phyloP scores from a whole-genome alignment of 2,329 filamentous ascomycete genomes.

The Sarocladium brachiariae region DNA sequence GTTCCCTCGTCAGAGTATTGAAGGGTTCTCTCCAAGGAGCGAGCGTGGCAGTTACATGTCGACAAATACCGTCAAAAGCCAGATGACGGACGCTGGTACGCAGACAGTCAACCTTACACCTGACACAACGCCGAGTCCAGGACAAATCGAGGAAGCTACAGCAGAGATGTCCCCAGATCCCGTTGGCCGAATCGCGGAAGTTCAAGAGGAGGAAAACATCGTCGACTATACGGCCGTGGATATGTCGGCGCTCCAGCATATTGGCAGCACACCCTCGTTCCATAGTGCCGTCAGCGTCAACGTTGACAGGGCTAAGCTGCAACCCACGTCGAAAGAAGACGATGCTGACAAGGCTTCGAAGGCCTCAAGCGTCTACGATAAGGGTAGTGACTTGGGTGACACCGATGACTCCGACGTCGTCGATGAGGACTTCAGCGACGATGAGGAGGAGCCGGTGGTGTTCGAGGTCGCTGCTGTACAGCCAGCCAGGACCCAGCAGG shows the following conservation, averaged over 20 bases:
- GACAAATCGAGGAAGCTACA: conserved; percentile 46
- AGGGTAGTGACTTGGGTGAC: conserved; percentile 16
- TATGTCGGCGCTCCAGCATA: conserved; percentile 39
- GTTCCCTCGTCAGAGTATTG: conserved; percentile 60
- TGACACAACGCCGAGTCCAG: conserved; percentile 47
- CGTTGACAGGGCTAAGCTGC: conserved; percentile 15
- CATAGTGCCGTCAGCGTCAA: conserved; percentile 9
- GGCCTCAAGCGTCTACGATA: conserved; percentile 20
- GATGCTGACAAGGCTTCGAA: conserved; percentile 20
- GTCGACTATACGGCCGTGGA: conserved; percentile 56
- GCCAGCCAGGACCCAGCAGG: conserved; percentile 46
- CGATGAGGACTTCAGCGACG: conserved; percentile 41
- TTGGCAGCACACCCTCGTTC: conserved; percentile 25
- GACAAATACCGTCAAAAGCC: conserved; percentile 59
- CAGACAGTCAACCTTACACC: conserved; percentile 51
- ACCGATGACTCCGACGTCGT: conserved; percentile 33
- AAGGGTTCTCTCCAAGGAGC: conserved; percentile 53
- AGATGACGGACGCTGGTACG: conserved; percentile 62
- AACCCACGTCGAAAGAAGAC: conserved; percentile 19
- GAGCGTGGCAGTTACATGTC: conserved; percentile 72
- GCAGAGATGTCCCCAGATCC: conserved; percentile 34
- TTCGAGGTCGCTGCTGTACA: conserved; percentile 59
- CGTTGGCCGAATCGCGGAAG: conserved; percentile 21
- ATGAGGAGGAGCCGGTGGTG: conserved; percentile 61
- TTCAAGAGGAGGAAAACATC: conserved; percentile 38